Conservation (phyloP, 108 stramenopile species). For the Fragilaria crotonensis region DNA sequence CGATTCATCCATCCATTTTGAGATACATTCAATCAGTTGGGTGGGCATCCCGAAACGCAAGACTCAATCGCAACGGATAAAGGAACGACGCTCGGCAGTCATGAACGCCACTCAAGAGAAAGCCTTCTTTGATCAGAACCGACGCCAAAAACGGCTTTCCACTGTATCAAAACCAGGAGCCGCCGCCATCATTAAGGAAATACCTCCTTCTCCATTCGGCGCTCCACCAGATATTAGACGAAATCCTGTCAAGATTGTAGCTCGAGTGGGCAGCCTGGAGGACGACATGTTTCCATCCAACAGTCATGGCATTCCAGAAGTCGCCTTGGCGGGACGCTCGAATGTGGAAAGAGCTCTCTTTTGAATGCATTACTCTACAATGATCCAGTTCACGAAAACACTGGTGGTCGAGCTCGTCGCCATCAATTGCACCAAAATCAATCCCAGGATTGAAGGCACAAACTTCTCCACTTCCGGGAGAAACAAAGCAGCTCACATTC, state of each 20-base stretch:
- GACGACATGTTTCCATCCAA: not conserved
- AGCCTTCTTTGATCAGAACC: too few relatives aligned
- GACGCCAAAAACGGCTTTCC: too few relatives aligned
- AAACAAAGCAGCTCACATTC: conserved; percentile 63
- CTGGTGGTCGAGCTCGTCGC: not conserved
- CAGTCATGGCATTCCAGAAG: not conserved
- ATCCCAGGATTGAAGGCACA: conserved; percentile 57
- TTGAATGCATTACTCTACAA: conserved; percentile 69
- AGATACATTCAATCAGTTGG: too few relatives aligned
- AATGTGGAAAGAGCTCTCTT: conserved; percentile 78
- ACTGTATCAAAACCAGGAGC: too few relatives aligned
- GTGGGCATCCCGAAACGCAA: too few relatives aligned
- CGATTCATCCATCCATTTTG: too few relatives aligned
- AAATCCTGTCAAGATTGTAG: not conserved
- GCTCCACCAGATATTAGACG: too few relatives aligned
- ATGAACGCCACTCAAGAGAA: too few relatives aligned
- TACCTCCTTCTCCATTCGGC: not conserved
- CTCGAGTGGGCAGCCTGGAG: not conserved
- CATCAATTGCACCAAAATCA: not conserved
- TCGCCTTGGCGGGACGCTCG: conserved; percentile 64
- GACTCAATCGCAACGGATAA: too few relatives aligned
- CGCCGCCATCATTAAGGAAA: too few relatives aligned
- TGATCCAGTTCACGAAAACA: conserved; percentile 14
- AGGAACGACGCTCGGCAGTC: too few relatives aligned
- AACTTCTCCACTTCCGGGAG: conserved; percentile 57